Evolutionary conservation across 805 yeast genomes (phyloP).

Genomic region (Zygoascus bituminiphila): DNA sequence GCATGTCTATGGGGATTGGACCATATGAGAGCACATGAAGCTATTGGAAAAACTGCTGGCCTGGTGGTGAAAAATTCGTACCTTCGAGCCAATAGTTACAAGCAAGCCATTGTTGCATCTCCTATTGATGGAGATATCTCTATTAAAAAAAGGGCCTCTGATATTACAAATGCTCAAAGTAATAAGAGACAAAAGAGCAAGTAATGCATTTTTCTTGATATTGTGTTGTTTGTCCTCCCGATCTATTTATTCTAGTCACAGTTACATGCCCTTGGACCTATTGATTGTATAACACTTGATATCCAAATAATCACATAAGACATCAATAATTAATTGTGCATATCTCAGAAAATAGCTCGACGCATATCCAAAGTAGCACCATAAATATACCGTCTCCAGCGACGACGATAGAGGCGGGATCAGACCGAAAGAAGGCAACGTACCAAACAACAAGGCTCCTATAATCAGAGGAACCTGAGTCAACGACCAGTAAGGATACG

Average conservation of each 20-base stretch:
- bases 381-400: constrained; percentile 36
- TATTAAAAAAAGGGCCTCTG: background rate
- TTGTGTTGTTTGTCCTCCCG: background rate
- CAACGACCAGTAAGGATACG: constrained; percentile 65
- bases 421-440: constrained; percentile 46
- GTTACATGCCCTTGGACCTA: background rate
- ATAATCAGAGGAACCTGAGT: constrained; percentile 43
- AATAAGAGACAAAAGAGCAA: constrained; percentile 6
- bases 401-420: constrained; percentile 21
- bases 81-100: constrained; percentile 62
- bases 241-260: background rate
- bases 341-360: constrained; percentile 57
- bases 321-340: constrained; percentile 67
- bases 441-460: constrained; percentile 31
- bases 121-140: constrained; percentile 3
- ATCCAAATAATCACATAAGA: constrained; percentile 73
- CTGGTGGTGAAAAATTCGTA: constrained; percentile 65
- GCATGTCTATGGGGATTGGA: constrained; percentile 65
- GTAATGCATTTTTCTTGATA: background rate
- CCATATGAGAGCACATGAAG: constrained; percentile 47
- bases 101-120: constrained; percentile 44
- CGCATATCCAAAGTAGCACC: constrained; percentile 55
- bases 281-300: constrained; percentile 56
- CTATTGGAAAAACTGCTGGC: constrained; percentile 52
- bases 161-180: background rate